A percentile compares a stretch with the other conserved stretches of the same genome.
Evolutionary conservation across 169 alveolate genomes (phyloP).

Genomic region (Cryptosporidium ubiquitum): DNA sequence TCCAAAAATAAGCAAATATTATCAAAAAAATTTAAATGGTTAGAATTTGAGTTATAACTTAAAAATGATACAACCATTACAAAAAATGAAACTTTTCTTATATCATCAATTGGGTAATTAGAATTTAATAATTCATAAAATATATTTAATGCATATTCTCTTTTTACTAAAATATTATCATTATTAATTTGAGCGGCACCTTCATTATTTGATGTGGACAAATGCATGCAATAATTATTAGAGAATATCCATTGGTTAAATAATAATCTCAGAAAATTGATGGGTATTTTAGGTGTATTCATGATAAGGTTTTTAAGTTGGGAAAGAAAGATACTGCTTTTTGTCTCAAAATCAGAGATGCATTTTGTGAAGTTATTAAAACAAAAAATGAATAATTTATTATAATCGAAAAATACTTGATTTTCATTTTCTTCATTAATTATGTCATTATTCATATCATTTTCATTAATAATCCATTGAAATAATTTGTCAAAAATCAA

Average conservation of each 20-base stretch:
- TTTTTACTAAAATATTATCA: background rate
- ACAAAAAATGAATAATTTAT: conserved; percentile 30
- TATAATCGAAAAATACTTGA: conserved; percentile 10
- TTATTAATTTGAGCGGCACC: background rate
- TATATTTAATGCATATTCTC: conserved; percentile 56
- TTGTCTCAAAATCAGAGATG: conserved; percentile 11
- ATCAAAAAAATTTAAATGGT: background rate
- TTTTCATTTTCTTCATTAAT: background rate
- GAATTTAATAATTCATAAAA: conserved; percentile 17
- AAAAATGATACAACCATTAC: conserved; percentile 7
- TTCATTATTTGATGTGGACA: background rate
- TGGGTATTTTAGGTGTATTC: conserved; percentile 28
- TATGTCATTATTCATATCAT: background rate
- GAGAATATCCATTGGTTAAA: conserved; percentile 31
- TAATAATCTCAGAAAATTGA: conserved; percentile 20
- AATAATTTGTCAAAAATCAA: background rate
- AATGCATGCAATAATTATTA: conserved; percentile 5
- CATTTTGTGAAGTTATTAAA: conserved; percentile 16
- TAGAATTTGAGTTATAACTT: background rate
- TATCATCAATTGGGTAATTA: conserved; percentile 20
- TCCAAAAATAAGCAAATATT: conserved; percentile 16
- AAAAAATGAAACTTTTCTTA: conserved; percentile 20
- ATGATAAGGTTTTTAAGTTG: conserved; percentile 33
- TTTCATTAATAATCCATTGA: conserved; percentile 3
- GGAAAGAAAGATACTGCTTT: conserved; percentile 21